Evolutionary conservation across 305 asterid species (phyloP).

Genomic region (Fraxinus paxiana): DNA sequence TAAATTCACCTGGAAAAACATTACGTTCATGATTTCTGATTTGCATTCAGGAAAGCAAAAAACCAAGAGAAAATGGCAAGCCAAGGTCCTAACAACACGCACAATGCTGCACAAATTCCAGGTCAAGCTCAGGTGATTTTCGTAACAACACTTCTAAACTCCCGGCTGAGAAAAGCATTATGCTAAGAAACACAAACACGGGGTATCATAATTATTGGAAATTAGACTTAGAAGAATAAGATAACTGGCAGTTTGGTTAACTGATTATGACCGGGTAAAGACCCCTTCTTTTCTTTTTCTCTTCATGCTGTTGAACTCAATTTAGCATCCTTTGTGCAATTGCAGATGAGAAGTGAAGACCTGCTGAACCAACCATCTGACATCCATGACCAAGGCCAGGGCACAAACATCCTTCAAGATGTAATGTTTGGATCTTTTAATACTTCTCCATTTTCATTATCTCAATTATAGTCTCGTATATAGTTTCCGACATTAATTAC

Average conservation of each 20-base stretch:
- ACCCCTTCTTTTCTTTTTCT: background rate
- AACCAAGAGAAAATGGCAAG: slow-evolving; percentile 41
- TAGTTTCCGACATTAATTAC: background rate
- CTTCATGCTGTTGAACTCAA: background rate
- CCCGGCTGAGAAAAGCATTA: background rate
- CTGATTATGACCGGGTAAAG: background rate
- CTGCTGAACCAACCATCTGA: slow-evolving; percentile 34
- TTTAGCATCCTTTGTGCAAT: background rate
- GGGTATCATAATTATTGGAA: background rate
- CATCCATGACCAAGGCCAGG: slow-evolving; percentile 29
- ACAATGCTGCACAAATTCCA: slow-evolving; percentile 25
- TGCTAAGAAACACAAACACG: background rate
- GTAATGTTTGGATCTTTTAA: slow-evolving; percentile 25
- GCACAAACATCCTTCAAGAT: slow-evolving; percentile 49
- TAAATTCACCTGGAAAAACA: slow-evolving; percentile 20
- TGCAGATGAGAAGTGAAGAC: slow-evolving; percentile 52
- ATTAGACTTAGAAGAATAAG: background rate
- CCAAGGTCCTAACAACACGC: slow-evolving; percentile 35
- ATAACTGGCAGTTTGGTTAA: background rate
- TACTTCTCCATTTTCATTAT: background rate
- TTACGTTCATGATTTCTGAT: background rate
- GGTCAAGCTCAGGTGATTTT: slow-evolving; percentile 58
- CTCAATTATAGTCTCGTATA: background rate
- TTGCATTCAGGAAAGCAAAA: background rate
- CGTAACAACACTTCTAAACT: background rate